These are phyloP conservation scores for Malassezia sp. DNA, from an alignment of 1,284 basidiomycete species.

Conservation along the genomic window DNA sequence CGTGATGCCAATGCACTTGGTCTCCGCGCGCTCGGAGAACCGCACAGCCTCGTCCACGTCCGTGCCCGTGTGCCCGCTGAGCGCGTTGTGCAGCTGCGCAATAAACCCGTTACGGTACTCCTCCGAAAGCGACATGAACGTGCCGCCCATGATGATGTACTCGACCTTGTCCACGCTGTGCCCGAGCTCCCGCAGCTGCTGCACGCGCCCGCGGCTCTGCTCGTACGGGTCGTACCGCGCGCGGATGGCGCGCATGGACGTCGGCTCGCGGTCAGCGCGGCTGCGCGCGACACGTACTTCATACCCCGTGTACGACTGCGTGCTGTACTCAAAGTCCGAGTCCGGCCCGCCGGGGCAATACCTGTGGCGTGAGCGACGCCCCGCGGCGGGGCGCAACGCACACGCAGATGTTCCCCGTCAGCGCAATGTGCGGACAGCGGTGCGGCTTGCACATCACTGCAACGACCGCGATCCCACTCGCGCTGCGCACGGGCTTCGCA, in stretches of 20 bases:
- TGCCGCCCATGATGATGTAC: slow-evolving; percentile 98
- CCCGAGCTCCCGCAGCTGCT: slow-evolving; percentile 84
- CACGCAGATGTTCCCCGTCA: slow-evolving; percentile 99
- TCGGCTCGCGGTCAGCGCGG: slow-evolving; percentile 57
- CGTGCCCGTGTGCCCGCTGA: slow-evolving; percentile 78
- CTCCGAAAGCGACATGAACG: slow-evolving; percentile 98
- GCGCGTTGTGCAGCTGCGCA: slow-evolving; percentile 89
- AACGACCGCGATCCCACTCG: slow-evolving; percentile 94
- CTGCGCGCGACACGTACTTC: slow-evolving; percentile 38
- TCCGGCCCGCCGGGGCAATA: slow-evolving; percentile 99
- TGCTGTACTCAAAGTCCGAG: slow-evolving; percentile 99
- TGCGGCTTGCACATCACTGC: slow-evolving; percentile 99
- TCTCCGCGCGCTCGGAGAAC: slow-evolving; percentile 90
- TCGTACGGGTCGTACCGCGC: slow-evolving; percentile 98
- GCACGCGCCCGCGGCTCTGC: slow-evolving; percentile 84
- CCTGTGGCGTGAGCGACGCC: too few relatives aligned
- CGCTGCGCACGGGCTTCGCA: slow-evolving; percentile 92
- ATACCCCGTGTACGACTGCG: slow-evolving; percentile 88
- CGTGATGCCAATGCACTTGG: slow-evolving; percentile 97
- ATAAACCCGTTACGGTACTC: slow-evolving; percentile 87
- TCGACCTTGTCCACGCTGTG: slow-evolving; percentile 98
- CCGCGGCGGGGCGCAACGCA: too few relatives aligned
- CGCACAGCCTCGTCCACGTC: slow-evolving; percentile 97
- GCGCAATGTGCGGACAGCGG: slow-evolving; percentile 96
- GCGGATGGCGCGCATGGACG: slow-evolving; percentile 95